Percentiles rank a stretch among this genome's conserved stretches.
Evolutionary conservation across 2,329 filamentous ascomycete genomes (phyloP).

Genomic region (Corinectria fuckeliana): DNA sequence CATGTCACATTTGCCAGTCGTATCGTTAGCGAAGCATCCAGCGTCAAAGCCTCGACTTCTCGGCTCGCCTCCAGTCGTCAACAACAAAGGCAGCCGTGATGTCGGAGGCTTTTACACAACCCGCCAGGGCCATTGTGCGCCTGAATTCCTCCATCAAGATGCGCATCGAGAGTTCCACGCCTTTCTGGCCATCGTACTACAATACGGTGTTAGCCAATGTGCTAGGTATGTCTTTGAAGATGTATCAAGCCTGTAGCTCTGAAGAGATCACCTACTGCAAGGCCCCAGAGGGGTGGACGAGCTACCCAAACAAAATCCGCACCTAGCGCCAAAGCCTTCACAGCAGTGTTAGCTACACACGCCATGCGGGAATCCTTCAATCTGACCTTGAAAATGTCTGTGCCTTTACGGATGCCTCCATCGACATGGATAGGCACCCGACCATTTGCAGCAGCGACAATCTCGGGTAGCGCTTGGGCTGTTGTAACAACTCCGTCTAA

Average conservation of each 20-base stretch:
- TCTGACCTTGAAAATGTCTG: constrained; percentile 16
- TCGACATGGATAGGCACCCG: constrained; percentile 14
- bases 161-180: constrained; percentile 8
- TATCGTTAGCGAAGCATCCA: background rate
- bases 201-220: background rate
- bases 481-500: constrained; percentile 14
- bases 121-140: constrained; percentile 11
- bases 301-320: constrained; percentile 19
- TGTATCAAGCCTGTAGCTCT: too few species aligned
- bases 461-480: constrained; percentile 10
- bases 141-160: constrained; percentile 18
- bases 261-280: constrained; percentile 1
- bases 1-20: too few species aligned
- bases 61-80: background rate
- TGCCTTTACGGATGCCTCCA: constrained; percentile 17
- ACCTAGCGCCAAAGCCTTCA: constrained; percentile 12
- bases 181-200: constrained; percentile 8
- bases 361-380: too few species aligned
- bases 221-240: too few species aligned
- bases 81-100: constrained; percentile 1
- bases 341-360: background rate
- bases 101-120: constrained; percentile 7
- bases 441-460: constrained; percentile 13
- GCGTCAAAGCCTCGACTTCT: background rate
- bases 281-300: constrained; percentile 13